These are phyloP conservation scores for Cyberlindnera petersonii DNA, from an alignment of 805 yeast genomes.

Conservation along the genomic window DNA sequence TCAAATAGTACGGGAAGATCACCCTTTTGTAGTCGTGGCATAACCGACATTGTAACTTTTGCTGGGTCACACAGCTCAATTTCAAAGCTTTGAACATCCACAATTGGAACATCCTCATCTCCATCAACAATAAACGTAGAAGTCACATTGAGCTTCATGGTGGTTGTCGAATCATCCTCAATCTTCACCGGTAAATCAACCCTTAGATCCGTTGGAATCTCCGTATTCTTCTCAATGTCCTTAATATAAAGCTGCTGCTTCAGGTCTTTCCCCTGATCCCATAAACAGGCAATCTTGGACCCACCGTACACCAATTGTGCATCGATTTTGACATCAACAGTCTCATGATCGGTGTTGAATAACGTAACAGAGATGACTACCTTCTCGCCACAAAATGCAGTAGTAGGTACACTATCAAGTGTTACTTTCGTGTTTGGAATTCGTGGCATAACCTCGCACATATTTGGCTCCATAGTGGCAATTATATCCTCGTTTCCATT, in stretches of 20 bases:
- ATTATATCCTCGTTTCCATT: conserved; percentile 12
- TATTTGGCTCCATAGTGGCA: conserved; percentile 18
- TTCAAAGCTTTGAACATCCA: conserved; percentile 20
- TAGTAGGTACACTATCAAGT: conserved; percentile 23
- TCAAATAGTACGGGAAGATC: conserved; percentile 30
- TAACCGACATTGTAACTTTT: conserved; percentile 27
- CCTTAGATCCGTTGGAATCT: neutral
- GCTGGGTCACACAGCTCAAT: conserved; percentile 32
- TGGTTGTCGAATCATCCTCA: neutral
- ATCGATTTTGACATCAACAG: conserved; percentile 29
- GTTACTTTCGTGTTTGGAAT: conserved; percentile 33
- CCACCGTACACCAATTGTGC: conserved; percentile 14
- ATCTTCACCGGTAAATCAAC: conserved; percentile 12
- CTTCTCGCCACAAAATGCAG: conserved; percentile 32
- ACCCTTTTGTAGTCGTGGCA: conserved; percentile 29
- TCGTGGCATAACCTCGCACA: conserved; percentile 35
- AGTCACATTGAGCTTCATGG: conserved; percentile 17
- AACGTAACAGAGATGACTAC: conserved; percentile 26
- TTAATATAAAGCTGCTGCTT: conserved; percentile 7
- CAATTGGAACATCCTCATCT: conserved; percentile 30
- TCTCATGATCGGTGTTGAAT: conserved; percentile 31
- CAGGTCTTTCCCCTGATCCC: conserved; percentile 5
- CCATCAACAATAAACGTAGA: conserved; percentile 28
- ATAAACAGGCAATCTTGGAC: neutral
- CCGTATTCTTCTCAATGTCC: conserved; percentile 6